phyloP scores from a whole-genome alignment of 495 filamentous ascomycete species.

The Penicillium macrosclerotiorum region DNA sequence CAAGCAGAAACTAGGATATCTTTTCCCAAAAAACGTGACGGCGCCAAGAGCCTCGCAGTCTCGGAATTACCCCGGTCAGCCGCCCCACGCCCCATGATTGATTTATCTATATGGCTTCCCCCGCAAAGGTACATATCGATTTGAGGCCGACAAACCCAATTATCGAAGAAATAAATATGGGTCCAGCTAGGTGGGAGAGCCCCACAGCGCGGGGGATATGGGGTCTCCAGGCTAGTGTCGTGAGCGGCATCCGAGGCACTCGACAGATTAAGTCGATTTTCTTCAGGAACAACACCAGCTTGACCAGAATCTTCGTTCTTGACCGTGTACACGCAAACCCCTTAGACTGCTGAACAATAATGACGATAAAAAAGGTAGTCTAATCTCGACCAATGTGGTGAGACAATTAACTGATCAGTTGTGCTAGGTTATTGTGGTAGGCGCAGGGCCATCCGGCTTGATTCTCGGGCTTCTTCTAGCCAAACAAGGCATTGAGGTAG shows the following conservation, averaged over 20 bases:
- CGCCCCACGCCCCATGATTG: slow-evolving; percentile 4
- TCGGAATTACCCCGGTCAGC: slow-evolving; percentile 12
- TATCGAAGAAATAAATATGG: too few relatives aligned
- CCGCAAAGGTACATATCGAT: too few relatives aligned
- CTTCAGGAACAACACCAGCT: not conserved
- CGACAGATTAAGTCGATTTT: not conserved
- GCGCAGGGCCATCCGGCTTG: slow-evolving; percentile 57
- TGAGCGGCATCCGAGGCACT: not conserved
- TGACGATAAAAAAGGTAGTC: slow-evolving; percentile 24
- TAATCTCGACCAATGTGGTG: not conserved
- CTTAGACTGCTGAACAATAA: too few relatives aligned
- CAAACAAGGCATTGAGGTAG: slow-evolving; percentile 50
- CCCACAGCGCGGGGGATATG: slow-evolving; percentile 12
- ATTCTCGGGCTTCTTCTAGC: slow-evolving; percentile 54
- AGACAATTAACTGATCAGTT: not conserved
- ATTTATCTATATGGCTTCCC: not conserved
- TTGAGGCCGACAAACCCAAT: too few relatives aligned
- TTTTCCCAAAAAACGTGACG: not conserved
- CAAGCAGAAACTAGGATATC: not conserved
- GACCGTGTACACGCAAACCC: not conserved
- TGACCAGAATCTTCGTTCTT: not conserved
- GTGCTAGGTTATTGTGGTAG: slow-evolving; percentile 48
- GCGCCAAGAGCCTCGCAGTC: not conserved
- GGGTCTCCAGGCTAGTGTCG: not conserved
- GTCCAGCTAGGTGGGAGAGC: slow-evolving; percentile 4